Conservation (phyloP, 768 basidiomycete genomes). For the Peribolospora kevripleyi region DNA sequence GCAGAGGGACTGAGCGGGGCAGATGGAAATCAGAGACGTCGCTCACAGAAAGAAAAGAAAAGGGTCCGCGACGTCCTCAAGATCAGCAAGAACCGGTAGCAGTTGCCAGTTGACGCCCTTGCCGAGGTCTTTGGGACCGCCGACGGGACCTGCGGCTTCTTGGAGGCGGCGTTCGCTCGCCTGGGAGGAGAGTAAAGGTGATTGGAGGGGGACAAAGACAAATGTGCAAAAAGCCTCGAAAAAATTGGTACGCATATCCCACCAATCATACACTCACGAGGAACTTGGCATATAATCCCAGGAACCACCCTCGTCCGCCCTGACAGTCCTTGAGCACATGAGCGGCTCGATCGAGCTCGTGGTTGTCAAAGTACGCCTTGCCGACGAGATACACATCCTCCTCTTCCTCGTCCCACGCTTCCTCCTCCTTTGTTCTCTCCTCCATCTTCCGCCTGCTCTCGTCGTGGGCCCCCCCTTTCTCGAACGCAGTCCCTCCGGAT, state of each 20-base stretch:
- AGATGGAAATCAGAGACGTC: too few species aligned
- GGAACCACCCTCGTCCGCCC: slow-evolving; percentile 48
- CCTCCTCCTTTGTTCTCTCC: slow-evolving; percentile 13
- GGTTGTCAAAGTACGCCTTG: slow-evolving; percentile 43
- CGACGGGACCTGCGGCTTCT: slow-evolving; percentile 21
- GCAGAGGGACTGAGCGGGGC: too few species aligned
- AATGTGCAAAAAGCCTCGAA: not conserved
- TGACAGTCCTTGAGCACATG: slow-evolving; percentile 39
- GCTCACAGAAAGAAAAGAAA: not conserved
- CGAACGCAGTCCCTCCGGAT: too few species aligned
- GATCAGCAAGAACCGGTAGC: slow-evolving; percentile 29
- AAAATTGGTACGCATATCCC: too few species aligned
- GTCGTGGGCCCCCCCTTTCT: too few species aligned
- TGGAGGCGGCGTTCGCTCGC: slow-evolving; percentile 59
- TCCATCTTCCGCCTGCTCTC: too few species aligned
- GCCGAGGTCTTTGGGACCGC: too few species aligned
- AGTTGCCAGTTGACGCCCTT: too few species aligned
- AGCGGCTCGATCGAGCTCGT: slow-evolving; percentile 52
- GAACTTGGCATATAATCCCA: slow-evolving; percentile 56
- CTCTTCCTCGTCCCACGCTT: slow-evolving; percentile 26
- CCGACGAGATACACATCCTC: slow-evolving; percentile 50
- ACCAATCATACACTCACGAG: slow-evolving; percentile 34
- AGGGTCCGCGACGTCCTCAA: slow-evolving; percentile 16
- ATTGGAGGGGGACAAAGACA: slow-evolving; percentile 4
- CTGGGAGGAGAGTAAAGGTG: slow-evolving; percentile 22